phyloP scores from a whole-genome alignment of 2,329 filamentous ascomycete species.

The Ophiostoma pallidulum region DNA sequence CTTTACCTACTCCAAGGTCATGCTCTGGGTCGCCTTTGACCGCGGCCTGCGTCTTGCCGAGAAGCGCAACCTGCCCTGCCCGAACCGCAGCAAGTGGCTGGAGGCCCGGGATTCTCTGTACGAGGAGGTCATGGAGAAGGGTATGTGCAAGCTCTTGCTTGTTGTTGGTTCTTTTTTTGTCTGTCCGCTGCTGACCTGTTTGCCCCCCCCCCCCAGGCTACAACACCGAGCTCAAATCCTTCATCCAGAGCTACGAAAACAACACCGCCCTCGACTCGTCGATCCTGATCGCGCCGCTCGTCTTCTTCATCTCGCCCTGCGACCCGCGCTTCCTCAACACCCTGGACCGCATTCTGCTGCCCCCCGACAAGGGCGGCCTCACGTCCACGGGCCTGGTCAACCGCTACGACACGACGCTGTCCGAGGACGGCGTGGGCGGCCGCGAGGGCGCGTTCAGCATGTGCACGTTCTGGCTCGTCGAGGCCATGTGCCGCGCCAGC shows the following conservation, averaged over 20 bases:
- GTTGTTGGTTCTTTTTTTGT: too few relatives aligned
- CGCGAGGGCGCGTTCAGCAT: conserved; percentile 69
- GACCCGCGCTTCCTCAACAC: conserved; percentile 67
- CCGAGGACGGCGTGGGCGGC: conserved; percentile 65
- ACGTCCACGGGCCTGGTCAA: conserved; percentile 69
- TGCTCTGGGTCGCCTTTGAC: conserved; percentile 76
- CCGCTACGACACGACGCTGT: conserved; percentile 59
- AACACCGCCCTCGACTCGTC: conserved; percentile 62
- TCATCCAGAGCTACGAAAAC: conserved; percentile 68
- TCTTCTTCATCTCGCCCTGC: conserved; percentile 71
- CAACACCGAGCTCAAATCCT: conserved; percentile 58
- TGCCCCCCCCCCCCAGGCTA: conserved; percentile 40
- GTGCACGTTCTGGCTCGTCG: conserved; percentile 78
- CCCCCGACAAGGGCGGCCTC: conserved; percentile 65
- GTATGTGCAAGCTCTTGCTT: conserved; percentile 21
- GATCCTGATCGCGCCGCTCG: conserved; percentile 65
- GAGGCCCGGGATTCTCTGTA: conserved; percentile 57
- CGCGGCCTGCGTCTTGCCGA: conserved; percentile 63
- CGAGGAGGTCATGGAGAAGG: conserved; percentile 68
- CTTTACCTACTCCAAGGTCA: conserved; percentile 73
- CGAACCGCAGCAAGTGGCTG: conserved; percentile 58
- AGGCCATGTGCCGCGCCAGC: conserved; percentile 62
- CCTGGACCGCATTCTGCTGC: conserved; percentile 59
- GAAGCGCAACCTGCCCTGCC: conserved; percentile 67
- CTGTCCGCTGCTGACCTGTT: too few relatives aligned